Base-by-base conservation (phyloP, 352 stramenopile species). In the Pythium brassicae region DNA sequence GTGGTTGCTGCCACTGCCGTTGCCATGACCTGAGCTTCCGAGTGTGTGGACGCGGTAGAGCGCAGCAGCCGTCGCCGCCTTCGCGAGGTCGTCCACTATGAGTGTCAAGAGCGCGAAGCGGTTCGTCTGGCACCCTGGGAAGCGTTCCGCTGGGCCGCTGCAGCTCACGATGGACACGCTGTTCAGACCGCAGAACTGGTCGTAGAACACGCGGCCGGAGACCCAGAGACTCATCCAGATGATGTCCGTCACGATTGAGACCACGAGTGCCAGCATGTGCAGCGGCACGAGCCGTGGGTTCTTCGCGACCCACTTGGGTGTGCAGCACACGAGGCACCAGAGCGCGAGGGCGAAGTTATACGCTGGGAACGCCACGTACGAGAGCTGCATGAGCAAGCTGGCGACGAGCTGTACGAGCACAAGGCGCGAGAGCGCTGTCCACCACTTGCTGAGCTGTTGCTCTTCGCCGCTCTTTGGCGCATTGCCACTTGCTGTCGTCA, bases 191-290 rank as follows among this genome's bases (percentile, higher is more conserved):
- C 82, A 92, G 52, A 89, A 76, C 55, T 90, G 77, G 37, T 87
- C 78, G 60, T 86, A 89, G 59, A 92, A 92, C 8, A 88, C 78
- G n/a, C 55, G 57, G 0, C 79, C 77, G 12, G 77, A 87, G 22
- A 87, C 72, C 82, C 82, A 92, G 17, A 92, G 70, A 50, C 65
- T 74, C 67, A 83, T 84, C 82, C 82, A 92, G n/a, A 89, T 63
- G 40, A 89, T 57, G 44, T 92, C 79, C 3, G 78, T 87, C 4
- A 86, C n/a, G 29, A 88, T 61, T 0, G 82, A 90, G 9, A 86
- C 57, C 2, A 53, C 61, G n/a, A 89, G 45, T 1, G 60, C 76
- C 15, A 70, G 65, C 34, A 87, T 59, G 22, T 86, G 74, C n/a
- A 92, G 59, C 23, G 76, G 62, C 0, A 76, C 55, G 3, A 86